Conservation (phyloP, 768 basidiomycete species). For the Paxillus rubicundulus region DNA sequence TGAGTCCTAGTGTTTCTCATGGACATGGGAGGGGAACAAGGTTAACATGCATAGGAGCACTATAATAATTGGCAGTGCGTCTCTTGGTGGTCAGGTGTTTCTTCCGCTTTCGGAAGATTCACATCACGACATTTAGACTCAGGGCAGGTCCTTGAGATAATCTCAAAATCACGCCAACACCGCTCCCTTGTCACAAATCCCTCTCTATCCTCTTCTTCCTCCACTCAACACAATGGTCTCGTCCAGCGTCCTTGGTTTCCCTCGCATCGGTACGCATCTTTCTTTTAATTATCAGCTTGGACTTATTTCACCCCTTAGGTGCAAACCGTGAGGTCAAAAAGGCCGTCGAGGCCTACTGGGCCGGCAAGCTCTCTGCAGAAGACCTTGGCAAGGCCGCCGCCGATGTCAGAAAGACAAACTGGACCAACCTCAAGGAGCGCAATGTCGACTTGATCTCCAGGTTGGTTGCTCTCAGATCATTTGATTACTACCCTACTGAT, state of each 20-base stretch:
- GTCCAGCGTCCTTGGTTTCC: slow-evolving; percentile 89
- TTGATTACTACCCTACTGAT: slow-evolving; percentile 12
- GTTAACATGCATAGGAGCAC: too few species aligned
- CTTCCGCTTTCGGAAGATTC: too few species aligned
- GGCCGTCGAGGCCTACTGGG: slow-evolving; percentile 99
- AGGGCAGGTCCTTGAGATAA: slow-evolving; percentile 30
- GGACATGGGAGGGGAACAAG: slow-evolving; percentile 10
- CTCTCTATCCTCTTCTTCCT: slow-evolving; percentile 15
- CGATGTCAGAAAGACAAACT: slow-evolving; percentile 84
- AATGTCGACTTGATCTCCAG: slow-evolving; percentile 92
- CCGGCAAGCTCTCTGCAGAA: slow-evolving; percentile 81
- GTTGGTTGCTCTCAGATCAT: slow-evolving; percentile 41
- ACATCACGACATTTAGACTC: slow-evolving; percentile 14
- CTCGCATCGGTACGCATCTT: slow-evolving; percentile 63
- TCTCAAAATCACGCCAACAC: slow-evolving; percentile 28
- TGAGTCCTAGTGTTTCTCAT: slow-evolving; percentile 11
- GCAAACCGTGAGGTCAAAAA: slow-evolving; percentile 96
- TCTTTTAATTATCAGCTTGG: background rate
- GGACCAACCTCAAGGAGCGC: slow-evolving; percentile 79
- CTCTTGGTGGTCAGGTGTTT: too few species aligned
- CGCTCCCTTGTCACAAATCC: slow-evolving; percentile 2
- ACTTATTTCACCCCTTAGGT: slow-evolving; percentile 44
- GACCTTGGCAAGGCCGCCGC: slow-evolving; percentile 87
- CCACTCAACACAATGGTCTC: slow-evolving; percentile 53
- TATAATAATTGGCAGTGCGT: too few species aligned